A percentile compares a stretch with the other conserved stretches of the same genome.
Conservation (phyloP, 2,329 filamentous ascomycete genomes). For the Cordyceps tenuipes region DNA sequence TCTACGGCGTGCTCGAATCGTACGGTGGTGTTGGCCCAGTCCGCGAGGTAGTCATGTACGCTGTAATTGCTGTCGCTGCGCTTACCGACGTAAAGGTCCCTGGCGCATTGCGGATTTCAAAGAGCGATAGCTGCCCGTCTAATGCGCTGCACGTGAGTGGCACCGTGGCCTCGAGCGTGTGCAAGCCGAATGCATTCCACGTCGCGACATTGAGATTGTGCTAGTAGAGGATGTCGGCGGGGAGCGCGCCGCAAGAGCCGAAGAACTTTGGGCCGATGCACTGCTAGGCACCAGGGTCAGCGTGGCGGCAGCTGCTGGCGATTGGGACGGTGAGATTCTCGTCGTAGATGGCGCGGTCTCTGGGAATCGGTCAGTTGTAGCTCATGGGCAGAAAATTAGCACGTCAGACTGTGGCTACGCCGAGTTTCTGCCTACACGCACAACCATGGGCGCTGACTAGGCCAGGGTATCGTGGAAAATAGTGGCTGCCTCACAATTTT, state of each 20-base stretch:
- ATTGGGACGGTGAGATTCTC: slow-evolving; percentile 15
- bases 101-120: slow-evolving; percentile 20
- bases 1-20: slow-evolving; percentile 15
- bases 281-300: slow-evolving; percentile 17
- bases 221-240: slow-evolving; percentile 15
- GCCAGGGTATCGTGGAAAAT: not conserved
- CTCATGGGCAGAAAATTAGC: not conserved
- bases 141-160: slow-evolving; percentile 19
- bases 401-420: slow-evolving; percentile 11
- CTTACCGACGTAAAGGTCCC: slow-evolving; percentile 16
- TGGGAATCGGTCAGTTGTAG: not conserved
- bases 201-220: slow-evolving; percentile 19
- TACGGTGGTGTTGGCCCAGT: slow-evolving; percentile 16
- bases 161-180: slow-evolving; percentile 18
- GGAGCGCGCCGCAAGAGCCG: slow-evolving; percentile 18
- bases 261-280: slow-evolving; percentile 20
- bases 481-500: not conserved
- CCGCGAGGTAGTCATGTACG: slow-evolving; percentile 14
- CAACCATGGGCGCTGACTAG: slow-evolving; percentile 14
- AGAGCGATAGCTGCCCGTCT: slow-evolving; percentile 16
- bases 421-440: slow-evolving; percentile 17
- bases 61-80: slow-evolving; percentile 14
- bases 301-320: slow-evolving; percentile 15
- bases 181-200: slow-evolving; percentile 18
- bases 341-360: slow-evolving; percentile 20